A percentile compares a stretch with the other conserved stretches of the same genome.
Evolutionary conservation across 768 basidiomycete species (phyloP).

Genomic region (Trametes cubensis): DNA sequence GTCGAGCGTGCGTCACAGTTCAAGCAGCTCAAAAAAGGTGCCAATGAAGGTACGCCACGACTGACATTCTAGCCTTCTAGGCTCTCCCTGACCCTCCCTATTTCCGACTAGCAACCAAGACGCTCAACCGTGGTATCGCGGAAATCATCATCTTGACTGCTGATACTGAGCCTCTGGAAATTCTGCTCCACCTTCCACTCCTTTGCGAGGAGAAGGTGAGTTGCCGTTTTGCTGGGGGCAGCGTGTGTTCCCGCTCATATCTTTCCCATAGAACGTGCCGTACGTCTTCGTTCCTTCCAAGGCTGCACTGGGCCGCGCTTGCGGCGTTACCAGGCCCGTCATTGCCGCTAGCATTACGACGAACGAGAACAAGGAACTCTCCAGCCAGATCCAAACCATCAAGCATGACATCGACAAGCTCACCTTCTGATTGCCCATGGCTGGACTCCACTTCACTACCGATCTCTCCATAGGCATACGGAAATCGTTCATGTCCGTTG

Average conservation of each 20-base stretch:
- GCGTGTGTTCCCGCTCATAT: not conserved
- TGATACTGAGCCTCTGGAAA: slow-evolving; percentile 97
- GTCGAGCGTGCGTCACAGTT: slow-evolving; percentile 96
- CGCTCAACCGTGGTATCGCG: slow-evolving; percentile 94
- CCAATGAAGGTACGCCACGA: slow-evolving; percentile 81
- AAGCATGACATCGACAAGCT: slow-evolving; percentile 83
- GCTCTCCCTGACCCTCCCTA: not conserved
- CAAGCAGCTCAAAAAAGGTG: slow-evolving; percentile 98
- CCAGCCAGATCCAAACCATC: slow-evolving; percentile 84
- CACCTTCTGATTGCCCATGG: slow-evolving; percentile 39
- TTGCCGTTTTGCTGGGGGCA: not conserved
- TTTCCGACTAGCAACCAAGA: slow-evolving; percentile 80
- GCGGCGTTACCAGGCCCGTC: slow-evolving; percentile 92
- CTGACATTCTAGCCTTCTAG: not conserved
- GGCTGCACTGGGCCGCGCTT: slow-evolving; percentile 93
- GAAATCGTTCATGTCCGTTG: not conserved
- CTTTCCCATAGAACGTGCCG: slow-evolving; percentile 76
- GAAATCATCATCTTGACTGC: slow-evolving; percentile 97
- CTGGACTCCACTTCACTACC: not conserved
- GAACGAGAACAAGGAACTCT: slow-evolving; percentile 89
- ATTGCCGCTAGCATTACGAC: slow-evolving; percentile 97
- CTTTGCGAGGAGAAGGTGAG: slow-evolving; percentile 96
- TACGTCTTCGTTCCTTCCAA: slow-evolving; percentile 96
- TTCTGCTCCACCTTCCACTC: slow-evolving; percentile 93
- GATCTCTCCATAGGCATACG: not conserved